Evolutionary conservation across 495 filamentous ascomycete species (phyloP), one percentile per base, ranked within the genome.

Genomic region (Xylaria cubensis): DNA sequence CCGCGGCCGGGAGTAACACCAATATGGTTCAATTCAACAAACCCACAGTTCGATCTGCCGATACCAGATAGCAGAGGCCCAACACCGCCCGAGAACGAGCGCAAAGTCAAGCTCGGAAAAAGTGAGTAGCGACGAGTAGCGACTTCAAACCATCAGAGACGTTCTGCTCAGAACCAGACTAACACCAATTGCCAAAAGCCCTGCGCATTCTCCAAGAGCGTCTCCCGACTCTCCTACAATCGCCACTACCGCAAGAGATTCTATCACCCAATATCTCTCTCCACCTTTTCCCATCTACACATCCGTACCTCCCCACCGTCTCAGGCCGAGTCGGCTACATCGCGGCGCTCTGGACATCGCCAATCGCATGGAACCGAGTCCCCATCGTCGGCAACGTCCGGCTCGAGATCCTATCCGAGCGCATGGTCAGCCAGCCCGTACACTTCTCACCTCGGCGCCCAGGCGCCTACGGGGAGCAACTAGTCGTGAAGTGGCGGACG

Each of bases 241-340:
- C 94, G 10, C 90, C 90, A 7, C 88, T 98, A 1, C 96, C 96
- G 2, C 89, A 90, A 59, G 90, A 93, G 56, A 92, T 99, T 75
- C 92, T 99, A 75, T 92, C 92, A 0, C 96, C 95, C 0, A 89
- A 90, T 77, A 96, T 98, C 73, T 91, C 90, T n/a, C 90, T 99
- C 36, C 92, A 97, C 81, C 92, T 98, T 69, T 99, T 99, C 83
- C 96, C 96, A 36, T 94, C 94, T 3, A 98, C 96, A 0, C 97
- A 99, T 77, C 97, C 94, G 3, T 93, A 98, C 78, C 93, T 99
- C 15, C 96, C 96, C 61, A 92, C 90, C 10, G 97, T 98, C 63
- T 91, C 93, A 7, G 96, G 96, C 55, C 89, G 93, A 41, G 92
- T 97, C 17, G 90, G 93, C 41, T 99, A 99, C 80, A 91, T 91